A percentile compares a stretch with the other conserved stretches of the same genome.
phyloP scores from a whole-genome alignment of 192 early-diverging fungal species.

The Backusella luteola region DNA sequence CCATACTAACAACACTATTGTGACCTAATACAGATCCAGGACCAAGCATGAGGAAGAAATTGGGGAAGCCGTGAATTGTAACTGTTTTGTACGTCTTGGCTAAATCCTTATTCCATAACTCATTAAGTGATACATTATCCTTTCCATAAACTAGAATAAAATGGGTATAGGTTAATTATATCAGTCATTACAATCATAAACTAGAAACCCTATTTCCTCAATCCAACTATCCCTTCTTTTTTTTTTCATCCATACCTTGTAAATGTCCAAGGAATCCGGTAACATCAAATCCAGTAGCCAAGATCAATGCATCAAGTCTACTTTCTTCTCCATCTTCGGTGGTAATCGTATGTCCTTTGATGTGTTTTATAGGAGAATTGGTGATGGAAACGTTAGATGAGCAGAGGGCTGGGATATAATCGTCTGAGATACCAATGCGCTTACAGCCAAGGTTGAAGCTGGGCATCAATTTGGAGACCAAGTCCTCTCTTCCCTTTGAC shows the following conservation, averaged over 20 bases:
- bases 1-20: constrained; percentile 47
- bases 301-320: constrained; percentile 39
- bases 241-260: neutral
- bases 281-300: constrained; percentile 41
- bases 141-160: constrained; percentile 34
- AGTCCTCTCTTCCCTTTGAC: constrained; percentile 20
- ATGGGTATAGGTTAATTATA: neutral
- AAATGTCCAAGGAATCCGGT: neutral
- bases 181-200: neutral
- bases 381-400: constrained; percentile 29
- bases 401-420: constrained; percentile 9
- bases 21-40: constrained; percentile 52
- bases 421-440: constrained; percentile 34
- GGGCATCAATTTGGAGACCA: constrained; percentile 35
- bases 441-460: constrained; percentile 36
- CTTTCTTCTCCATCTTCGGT: constrained; percentile 29
- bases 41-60: constrained; percentile 54
- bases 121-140: constrained; percentile 21
- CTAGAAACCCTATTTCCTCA: neutral
- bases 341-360: constrained; percentile 32
- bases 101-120: constrained; percentile 37
- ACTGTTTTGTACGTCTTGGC: constrained; percentile 46
- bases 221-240: neutral
- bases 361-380: constrained; percentile 17
- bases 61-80: constrained; percentile 46